These are phyloP conservation scores for Apiospora saccharicola DNA, from an alignment of 2,329 filamentous ascomycete species.

Conservation along the genomic window DNA sequence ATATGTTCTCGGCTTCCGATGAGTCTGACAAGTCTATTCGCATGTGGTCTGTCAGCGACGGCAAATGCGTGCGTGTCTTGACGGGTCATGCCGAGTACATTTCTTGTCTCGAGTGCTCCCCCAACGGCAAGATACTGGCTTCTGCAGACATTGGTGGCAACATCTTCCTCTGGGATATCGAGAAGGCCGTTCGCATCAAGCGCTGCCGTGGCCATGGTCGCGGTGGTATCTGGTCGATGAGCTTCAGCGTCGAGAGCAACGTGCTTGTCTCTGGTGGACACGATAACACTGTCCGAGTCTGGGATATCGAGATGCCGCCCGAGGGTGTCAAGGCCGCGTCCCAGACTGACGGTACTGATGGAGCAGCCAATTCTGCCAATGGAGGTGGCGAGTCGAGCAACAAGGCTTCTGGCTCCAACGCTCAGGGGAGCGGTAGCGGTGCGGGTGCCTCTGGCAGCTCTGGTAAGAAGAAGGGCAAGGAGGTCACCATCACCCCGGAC, in stretches of 20 bases:
- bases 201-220: constrained; percentile 93
- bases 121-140: constrained; percentile 88
- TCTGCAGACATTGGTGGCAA: constrained; percentile 88
- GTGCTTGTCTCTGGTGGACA: constrained; percentile 90
- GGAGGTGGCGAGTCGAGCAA: constrained; percentile 51
- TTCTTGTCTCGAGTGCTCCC: constrained; percentile 83
- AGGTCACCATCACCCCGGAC: constrained; percentile 88
- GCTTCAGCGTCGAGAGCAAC: constrained; percentile 91
- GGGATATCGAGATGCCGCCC: constrained; percentile 83
- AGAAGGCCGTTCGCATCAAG: constrained; percentile 86
- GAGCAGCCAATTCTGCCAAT: constrained; percentile 50
- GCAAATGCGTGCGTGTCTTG: constrained; percentile 88
- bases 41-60: constrained; percentile 95
- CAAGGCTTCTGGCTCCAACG: constrained; percentile 40
- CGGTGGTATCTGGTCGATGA: constrained; percentile 91
- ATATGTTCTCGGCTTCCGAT: constrained; percentile 90
- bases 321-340: constrained; percentile 56
- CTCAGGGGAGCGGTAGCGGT: constrained; percentile 35
- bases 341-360: constrained; percentile 46
- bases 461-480: constrained; percentile 81
- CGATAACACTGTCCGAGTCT: constrained; percentile 91
- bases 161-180: constrained; percentile 94
- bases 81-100: constrained; percentile 90
- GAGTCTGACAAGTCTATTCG: constrained; percentile 88
- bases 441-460: constrained; percentile 40